Conservation (phyloP, 139 green algal species). For the Auxenochlorella protothecoides region DNA sequence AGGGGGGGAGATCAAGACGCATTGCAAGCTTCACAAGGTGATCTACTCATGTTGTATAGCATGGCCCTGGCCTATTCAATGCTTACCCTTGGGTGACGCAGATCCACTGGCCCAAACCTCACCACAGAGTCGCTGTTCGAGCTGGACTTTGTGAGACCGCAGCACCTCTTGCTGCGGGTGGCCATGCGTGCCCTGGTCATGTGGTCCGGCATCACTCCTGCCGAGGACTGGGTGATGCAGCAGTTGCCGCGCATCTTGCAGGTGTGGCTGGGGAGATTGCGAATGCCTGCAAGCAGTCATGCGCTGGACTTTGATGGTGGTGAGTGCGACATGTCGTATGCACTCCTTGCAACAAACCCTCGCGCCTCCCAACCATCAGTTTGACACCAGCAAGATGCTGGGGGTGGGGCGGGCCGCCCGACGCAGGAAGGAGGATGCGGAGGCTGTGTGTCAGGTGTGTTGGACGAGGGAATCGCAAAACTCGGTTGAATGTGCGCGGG, state of each 20-base stretch:
- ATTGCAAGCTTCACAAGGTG: too few species aligned
- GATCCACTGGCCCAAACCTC: neutral
- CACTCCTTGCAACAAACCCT: neutral
- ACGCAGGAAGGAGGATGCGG: too few species aligned
- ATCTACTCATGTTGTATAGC: neutral
- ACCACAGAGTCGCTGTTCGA: conserved; percentile 43
- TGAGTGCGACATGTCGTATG: conserved; percentile 3
- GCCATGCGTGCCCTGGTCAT: conserved; percentile 72
- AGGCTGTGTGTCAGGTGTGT: too few species aligned
- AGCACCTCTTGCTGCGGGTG: conserved; percentile 80
- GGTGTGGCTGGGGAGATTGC: too few species aligned
- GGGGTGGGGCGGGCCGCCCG: too few species aligned
- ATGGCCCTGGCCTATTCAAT: neutral
- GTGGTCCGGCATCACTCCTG: conserved; percentile 66
- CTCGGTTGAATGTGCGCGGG: too few species aligned
- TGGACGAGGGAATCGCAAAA: too few species aligned
- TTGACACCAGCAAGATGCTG: too few species aligned
- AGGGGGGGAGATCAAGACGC: too few species aligned
- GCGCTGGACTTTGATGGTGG: conserved; percentile 28
- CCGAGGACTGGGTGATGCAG: conserved; percentile 48
- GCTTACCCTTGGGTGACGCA: neutral
- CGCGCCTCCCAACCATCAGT: too few species aligned
- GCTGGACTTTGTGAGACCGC: conserved; percentile 65
- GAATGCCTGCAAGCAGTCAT: too few species aligned
- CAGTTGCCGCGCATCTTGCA: conserved; percentile 41